Base-by-base conservation (phyloP, 108 stramenopile genomes). In the Cylindrotheca fusiformis region DNA sequence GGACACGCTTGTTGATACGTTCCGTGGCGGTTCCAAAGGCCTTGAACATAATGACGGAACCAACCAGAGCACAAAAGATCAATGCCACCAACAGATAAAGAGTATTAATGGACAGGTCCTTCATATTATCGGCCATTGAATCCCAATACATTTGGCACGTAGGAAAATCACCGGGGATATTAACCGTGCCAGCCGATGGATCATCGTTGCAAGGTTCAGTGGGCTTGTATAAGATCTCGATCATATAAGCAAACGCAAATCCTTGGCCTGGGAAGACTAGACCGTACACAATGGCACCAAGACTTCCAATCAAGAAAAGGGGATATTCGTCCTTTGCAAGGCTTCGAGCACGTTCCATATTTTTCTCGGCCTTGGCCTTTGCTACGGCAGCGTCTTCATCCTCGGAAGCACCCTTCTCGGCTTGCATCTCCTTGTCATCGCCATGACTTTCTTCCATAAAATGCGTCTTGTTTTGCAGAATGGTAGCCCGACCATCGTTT, bases 231-330 rank as follows among this genome's bases (percentile, higher is more conserved):
- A 80, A 60, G 19, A 72, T 28, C 32, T 76, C 70, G 48, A 85
- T 66, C 75, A 85, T 75, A 54, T 77, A 75, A 5, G 78, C 78
- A 70, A 85, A 82, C 18, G 74, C 52, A 26, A 64, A 63, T 27
- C 79, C 79, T 76, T 79, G 77, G 21, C 72, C 77, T 17, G 84
- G 84, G 64, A 85, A 85, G n/a, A 82, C 51, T 19, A 82, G 55
- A 29, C 84, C 84, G 14, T 72, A 59, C 25, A 85, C 46, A 28
- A 74, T 10, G 10, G 84, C 84, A 49, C 84, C 84, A 47, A 85
- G 44, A 19, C 67, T 61, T 33, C 79, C 83, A 55, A 75, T 52
- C 23, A 67, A 19, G 31, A 78, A 75, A 20, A 63, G 64, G 12
- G 19, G 12, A 14, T 25, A 30, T 18, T 84, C 79, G 5, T 63